Evolutionary conservation across 2,329 filamentous ascomycete genomes (phyloP), one percentile per base, ranked within the genome.

Genomic region (Nakataea oryzae): DNA sequence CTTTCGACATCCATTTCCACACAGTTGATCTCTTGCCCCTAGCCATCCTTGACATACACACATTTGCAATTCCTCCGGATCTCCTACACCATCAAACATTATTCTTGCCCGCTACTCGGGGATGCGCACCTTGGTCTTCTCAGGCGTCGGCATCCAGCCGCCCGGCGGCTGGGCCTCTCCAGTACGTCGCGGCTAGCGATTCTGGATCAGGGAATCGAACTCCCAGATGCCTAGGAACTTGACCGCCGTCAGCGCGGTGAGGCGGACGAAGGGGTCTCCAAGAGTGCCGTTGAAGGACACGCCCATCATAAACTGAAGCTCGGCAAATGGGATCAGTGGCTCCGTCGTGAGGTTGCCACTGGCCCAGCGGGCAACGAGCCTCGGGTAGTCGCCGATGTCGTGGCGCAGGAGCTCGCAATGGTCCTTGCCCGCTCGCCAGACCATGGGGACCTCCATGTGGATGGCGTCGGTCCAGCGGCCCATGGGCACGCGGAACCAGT

Each of bases 171-270:
- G n/a, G n/a, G 41, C 17, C 41, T 50, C 41, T 50, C 41, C 41
- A 50, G 41, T 21, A 50, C 41, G 41, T n/a, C 41, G 41, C 7
- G 41, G 41, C 41, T 50, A 50, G 41, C 41, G 41, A 21, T 50
- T 50, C 41, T 50, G 41, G 41, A 50, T 50, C 34, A 50, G 32
- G 12, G 58, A 26, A 29, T 59, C 34, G 34, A 59, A 59, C 32
- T 60, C 59, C 28, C 47, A 60, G 17, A 60, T 55, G 27, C 50
- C 50, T 47, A 60, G 32, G 28, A 54, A 60, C 59, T 60, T 60
- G 59, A 50, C 59, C 27, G 47, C 47, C 14, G 59, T 60, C 27
- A 60, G 21, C 6, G 50, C 30, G 14, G 50, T 47, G 34, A 60
- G 28, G 47, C 59, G 59, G 5, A 60, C 17, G 41, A 60, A 60